phyloP scores from a whole-genome alignment of 345 rosid species.

The Microthlaspi erraticum region DNA sequence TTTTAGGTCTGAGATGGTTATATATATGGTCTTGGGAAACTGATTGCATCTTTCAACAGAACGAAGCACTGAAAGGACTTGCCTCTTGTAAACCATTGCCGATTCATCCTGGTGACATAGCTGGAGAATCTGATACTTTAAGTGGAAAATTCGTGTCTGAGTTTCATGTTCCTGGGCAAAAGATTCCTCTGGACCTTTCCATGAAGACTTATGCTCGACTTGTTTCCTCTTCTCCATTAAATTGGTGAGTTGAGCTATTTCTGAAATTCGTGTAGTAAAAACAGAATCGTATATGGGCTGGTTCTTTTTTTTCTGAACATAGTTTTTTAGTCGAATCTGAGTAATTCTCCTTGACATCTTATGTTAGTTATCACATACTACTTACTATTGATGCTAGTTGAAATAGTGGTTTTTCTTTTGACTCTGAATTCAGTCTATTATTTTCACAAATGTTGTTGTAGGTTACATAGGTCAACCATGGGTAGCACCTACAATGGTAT shows the following conservation, averaged over 20 bases:
- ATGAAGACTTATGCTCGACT: slow-evolving; percentile 75
- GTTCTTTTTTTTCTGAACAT: neutral
- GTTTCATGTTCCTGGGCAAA: slow-evolving; percentile 57
- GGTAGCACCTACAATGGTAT: slow-evolving; percentile 54
- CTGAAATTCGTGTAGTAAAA: slow-evolving; percentile 8
- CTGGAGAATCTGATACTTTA: slow-evolving; percentile 49
- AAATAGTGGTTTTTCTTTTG: neutral
- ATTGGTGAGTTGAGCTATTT: slow-evolving; percentile 59
- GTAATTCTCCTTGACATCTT: slow-evolving; percentile 22
- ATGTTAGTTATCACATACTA: slow-evolving; percentile 7
- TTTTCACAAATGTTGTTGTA: slow-evolving; percentile 45
- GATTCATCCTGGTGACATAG: slow-evolving; percentile 44
- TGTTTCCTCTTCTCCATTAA: slow-evolving; percentile 63
- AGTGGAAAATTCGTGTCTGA: slow-evolving; percentile 57
- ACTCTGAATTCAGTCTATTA: slow-evolving; percentile 1
- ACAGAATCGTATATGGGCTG: slow-evolving; percentile 11
- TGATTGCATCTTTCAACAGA: slow-evolving; percentile 51
- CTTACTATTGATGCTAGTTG: slow-evolving; percentile 8
- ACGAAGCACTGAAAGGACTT: slow-evolving; percentile 87
- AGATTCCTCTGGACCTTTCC: slow-evolving; percentile 85
- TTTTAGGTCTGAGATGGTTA: slow-evolving; percentile 4
- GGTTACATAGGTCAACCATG: slow-evolving; percentile 72
- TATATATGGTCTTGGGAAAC: slow-evolving; percentile 21
- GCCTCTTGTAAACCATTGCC: slow-evolving; percentile 55
- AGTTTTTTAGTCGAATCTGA: slow-evolving; percentile 1